Conservation (phyloP, 2,329 filamentous ascomycete genomes). For the Colletotrichum phormii region DNA sequence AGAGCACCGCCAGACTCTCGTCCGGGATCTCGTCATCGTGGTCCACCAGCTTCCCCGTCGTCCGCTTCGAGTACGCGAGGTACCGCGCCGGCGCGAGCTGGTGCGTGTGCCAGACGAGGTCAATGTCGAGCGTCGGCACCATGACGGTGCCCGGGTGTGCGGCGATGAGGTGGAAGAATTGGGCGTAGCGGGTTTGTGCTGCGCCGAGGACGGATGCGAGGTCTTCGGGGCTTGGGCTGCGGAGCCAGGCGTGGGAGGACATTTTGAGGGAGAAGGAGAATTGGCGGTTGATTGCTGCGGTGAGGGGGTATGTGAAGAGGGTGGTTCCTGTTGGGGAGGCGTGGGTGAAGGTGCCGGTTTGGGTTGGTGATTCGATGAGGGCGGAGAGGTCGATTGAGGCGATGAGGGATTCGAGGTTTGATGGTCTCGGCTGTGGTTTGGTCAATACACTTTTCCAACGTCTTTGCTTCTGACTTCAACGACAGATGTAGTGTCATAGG, state of each 20-base stretch:
- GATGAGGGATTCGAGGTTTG: not conserved
- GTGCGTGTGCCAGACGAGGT: slow-evolving; percentile 58
- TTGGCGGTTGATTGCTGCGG: slow-evolving; percentile 51
- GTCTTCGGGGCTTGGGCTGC: slow-evolving; percentile 43
- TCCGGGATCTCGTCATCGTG: slow-evolving; percentile 52
- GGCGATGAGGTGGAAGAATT: slow-evolving; percentile 50
- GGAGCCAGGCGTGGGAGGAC: slow-evolving; percentile 51
- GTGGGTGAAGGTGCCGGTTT: slow-evolving; percentile 36
- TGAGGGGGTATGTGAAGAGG: slow-evolving; percentile 39
- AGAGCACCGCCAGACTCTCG: slow-evolving; percentile 41
- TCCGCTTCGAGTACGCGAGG: slow-evolving; percentile 25
- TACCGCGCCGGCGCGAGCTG: slow-evolving; percentile 49
- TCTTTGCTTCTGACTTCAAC: not conserved
- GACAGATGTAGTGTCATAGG: not conserved
- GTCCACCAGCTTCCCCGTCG: slow-evolving; percentile 46
- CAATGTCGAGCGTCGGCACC: slow-evolving; percentile 56
- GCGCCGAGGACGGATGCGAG: slow-evolving; percentile 48
- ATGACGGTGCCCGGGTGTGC: slow-evolving; percentile 43
- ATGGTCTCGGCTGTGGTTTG: not conserved
- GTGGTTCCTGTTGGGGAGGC: slow-evolving; percentile 8
- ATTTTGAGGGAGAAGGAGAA: slow-evolving; percentile 54
- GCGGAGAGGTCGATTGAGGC: slow-evolving; percentile 7
- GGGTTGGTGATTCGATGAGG: not conserved
- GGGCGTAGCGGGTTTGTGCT: slow-evolving; percentile 50
- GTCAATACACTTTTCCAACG: not conserved